Evolutionary conservation across 2,329 filamentous ascomycete species (phyloP).

Genomic region (Alternaria dauci): DNA sequence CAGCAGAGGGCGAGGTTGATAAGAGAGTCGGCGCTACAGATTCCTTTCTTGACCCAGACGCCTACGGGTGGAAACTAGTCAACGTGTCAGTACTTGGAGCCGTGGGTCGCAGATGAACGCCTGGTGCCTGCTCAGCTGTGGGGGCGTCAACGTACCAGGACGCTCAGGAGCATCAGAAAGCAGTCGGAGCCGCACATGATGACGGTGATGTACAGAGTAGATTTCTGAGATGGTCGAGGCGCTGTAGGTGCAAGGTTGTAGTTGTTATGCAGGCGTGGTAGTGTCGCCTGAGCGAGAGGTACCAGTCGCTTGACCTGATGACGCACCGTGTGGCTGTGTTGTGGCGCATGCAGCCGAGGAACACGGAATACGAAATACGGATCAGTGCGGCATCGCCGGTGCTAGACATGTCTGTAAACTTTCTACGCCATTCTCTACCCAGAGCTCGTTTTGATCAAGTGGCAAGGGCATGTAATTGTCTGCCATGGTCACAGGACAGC

Average conservation of each 20-base stretch:
- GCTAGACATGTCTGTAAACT: neutral
- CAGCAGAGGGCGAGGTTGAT: constrained; percentile 92
- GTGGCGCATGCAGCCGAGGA: constrained; percentile 13
- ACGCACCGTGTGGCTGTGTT: constrained; percentile 18
- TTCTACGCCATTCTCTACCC: neutral
- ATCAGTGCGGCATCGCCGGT: neutral
- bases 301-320: constrained; percentile 15
- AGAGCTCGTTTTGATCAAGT: neutral
- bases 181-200: constrained; percentile 68
- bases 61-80: constrained; percentile 19
- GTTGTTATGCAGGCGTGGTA: constrained; percentile 12
- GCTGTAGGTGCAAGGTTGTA: constrained; percentile 4
- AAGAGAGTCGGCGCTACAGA: constrained; percentile 90
- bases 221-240: neutral
- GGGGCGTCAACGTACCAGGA: constrained; percentile 60
- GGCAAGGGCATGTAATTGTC: no score
- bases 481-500: neutral
- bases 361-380: constrained; percentile 1
- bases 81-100: constrained; percentile 9
- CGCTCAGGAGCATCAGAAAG: constrained; percentile 67
- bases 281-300: constrained; percentile 15
- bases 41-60: constrained; percentile 97
- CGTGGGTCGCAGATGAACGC: neutral
- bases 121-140: constrained; percentile 18
- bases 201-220: constrained; percentile 6